These are phyloP conservation scores for Fallopia convolvulus DNA, from an alignment of 148 eudicot genomes.

Conservation along the genomic window DNA sequence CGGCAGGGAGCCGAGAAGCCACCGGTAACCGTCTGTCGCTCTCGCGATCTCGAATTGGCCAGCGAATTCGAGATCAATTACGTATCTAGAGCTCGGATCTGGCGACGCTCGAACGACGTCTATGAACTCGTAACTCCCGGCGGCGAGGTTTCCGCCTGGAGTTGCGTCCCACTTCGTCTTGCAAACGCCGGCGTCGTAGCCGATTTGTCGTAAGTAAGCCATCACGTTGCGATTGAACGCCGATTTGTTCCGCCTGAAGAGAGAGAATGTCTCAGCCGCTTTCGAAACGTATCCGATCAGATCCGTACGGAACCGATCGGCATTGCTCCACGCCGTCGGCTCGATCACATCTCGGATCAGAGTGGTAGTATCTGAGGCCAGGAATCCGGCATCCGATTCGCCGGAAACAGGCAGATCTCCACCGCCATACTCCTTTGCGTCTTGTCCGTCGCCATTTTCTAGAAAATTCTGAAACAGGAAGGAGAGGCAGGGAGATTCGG, in stretches of 20 bases:
- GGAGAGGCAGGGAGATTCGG: conserved; percentile 23
- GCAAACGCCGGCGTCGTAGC: conserved; percentile 69
- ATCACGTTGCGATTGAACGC: conserved; percentile 43
- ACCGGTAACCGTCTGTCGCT: conserved; percentile 15
- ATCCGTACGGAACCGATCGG: conserved; percentile 29
- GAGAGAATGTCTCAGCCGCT: conserved; percentile 29
- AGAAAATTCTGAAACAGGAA: conserved; percentile 44
- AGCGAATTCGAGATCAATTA: conserved; percentile 17
- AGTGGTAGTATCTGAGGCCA: conserved; percentile 19
- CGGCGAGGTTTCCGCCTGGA: conserved; percentile 40
- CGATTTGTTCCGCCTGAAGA: conserved; percentile 19
- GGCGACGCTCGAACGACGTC: conserved; percentile 14
- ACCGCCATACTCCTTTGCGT: neutral
- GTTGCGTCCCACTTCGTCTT: conserved; percentile 56
- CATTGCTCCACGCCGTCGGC: conserved; percentile 16
- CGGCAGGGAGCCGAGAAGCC: conserved; percentile 20
- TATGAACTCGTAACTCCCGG: conserved; percentile 25
- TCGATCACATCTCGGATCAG: conserved; percentile 16
- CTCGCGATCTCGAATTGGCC: conserved; percentile 24
- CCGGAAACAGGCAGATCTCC: conserved; percentile 22
- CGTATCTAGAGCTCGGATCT: conserved; percentile 14
- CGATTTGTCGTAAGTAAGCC: conserved; percentile 48
- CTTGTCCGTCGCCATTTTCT: conserved; percentile 17
- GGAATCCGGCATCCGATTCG: conserved; percentile 26
- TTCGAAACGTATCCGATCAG: conserved; percentile 31